These are phyloP conservation scores for Pseudogymnoascus sp. DNA, from an alignment of 2,329 filamentous ascomycete species.

Conservation along the genomic window DNA sequence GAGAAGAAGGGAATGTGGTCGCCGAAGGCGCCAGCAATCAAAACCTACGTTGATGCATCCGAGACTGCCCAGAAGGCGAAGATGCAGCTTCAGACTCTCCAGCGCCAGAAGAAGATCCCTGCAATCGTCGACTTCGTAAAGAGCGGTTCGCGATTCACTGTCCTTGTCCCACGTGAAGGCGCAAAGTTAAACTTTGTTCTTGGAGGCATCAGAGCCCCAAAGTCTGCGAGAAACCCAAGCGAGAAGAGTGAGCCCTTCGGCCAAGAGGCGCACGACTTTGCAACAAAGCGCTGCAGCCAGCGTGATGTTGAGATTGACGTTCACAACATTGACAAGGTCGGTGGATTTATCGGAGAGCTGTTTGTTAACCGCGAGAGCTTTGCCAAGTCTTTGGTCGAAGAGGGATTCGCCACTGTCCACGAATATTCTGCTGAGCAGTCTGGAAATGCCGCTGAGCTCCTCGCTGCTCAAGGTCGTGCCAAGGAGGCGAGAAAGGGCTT, in stretches of 20 bases:
- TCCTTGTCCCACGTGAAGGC: conserved; percentile 85
- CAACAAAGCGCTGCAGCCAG: conserved; percentile 81
- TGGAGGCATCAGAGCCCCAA: conserved; percentile 82
- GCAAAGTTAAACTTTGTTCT: conserved; percentile 93
- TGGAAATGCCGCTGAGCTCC: conserved; percentile 78
- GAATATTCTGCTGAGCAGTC: conserved; percentile 94
- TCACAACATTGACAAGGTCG: conserved; percentile 89
- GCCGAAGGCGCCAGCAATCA: conserved; percentile 74
- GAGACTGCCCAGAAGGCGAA: conserved; percentile 93
- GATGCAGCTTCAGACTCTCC: conserved; percentile 78
- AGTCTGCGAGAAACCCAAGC: conserved; percentile 68
- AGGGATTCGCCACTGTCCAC: conserved; percentile 87
- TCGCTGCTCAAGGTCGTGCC: conserved; percentile 78
- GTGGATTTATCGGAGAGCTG: conserved; percentile 91
- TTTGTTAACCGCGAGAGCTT: conserved; percentile 95
- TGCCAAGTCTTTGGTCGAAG: conserved; percentile 84
- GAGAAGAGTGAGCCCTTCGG: conserved; percentile 90
- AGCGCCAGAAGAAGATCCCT: conserved; percentile 85
- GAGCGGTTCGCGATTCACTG: conserved; percentile 87
- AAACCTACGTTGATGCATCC: conserved; percentile 80
- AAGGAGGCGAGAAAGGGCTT: conserved; percentile 83
- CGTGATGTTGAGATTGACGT: conserved; percentile 95
- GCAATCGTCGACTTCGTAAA: conserved; percentile 96
- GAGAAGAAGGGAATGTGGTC: conserved; percentile 94
- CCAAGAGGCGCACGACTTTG: conserved; percentile 87